Evolutionary conservation across 768 basidiomycete genomes (phyloP), one percentile per base, ranked within the genome.

Genomic region (Pleurotus tuoliensis): DNA sequence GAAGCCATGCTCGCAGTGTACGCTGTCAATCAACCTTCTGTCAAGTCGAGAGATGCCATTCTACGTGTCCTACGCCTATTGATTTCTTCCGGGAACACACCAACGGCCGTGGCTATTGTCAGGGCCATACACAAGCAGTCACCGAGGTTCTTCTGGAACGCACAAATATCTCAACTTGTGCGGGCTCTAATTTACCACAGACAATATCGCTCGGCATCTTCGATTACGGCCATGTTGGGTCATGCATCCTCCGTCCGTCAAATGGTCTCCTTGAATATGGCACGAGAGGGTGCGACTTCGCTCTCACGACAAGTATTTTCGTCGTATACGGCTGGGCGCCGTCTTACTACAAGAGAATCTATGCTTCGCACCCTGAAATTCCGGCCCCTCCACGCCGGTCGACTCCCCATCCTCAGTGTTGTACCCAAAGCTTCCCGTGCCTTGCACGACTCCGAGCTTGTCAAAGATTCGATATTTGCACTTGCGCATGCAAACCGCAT

Each of bases 41-140:
- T 38, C 5, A 56, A 60, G 6, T 57, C 66, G 58, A 78, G 78
- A 54, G 75, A 77, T 60, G 77, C 76, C n/a, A 63, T 85, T 34
- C 75, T 80, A 9, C 78, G 74, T 50, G 71, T 81, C 24, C 66
- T 83, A 56, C 63, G 63, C 25, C 64, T 76, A 55, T 62, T 80
- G 68, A 65, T 77, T 15, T 55, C 67, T 22, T 71, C 74, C 3
- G 71, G 67, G 9, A 71, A 76, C 44, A 67, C 76, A 7, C 59
- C 63, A 0, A 63, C 67, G 18, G 71, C 77, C 7, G 60, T 80
- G 1, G 58, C 67, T 41, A 60, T 83, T 22, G 66, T 84, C 41
- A 67, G 76, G 57, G 66, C 64, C 46, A 67, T 86, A 30, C 61
- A 73, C 44, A 50, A 53, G 8, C 65, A 58, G 11, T 65, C 63